Conservation (phyloP, 163 green algal genomes). For the Coccomyxa subellipsoidea region DNA sequence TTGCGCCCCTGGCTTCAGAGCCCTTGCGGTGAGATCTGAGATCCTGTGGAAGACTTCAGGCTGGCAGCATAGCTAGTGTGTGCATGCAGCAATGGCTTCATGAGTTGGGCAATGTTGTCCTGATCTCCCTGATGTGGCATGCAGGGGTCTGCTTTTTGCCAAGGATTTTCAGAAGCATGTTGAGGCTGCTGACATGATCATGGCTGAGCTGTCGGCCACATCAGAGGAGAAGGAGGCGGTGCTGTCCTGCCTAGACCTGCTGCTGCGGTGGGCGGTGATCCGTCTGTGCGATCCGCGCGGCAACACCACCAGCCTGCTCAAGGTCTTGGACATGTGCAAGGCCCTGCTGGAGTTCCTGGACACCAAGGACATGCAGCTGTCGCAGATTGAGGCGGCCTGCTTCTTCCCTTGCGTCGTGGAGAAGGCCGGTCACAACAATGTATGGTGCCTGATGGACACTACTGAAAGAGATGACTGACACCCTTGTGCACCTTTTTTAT, state of each 20-base stretch:
- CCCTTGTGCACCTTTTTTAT: no score
- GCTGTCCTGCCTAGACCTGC: slow-evolving; percentile 63
- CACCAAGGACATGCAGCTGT: slow-evolving; percentile 36
- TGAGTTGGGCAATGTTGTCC: no score
- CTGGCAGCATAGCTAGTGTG: no score
- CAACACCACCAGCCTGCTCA: slow-evolving; percentile 74
- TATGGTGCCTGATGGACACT: no score
- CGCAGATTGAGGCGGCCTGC: slow-evolving; percentile 72
- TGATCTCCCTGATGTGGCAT: no score
- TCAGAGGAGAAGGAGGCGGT: slow-evolving; percentile 42
- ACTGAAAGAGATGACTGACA: no score
- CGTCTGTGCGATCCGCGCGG: slow-evolving; percentile 65
- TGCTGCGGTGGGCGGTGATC: slow-evolving; percentile 73
- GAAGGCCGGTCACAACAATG: slow-evolving; percentile 86
- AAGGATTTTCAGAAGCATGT: slow-evolving; percentile 83
- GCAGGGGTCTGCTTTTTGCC: slow-evolving; percentile 48
- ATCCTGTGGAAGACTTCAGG: no score
- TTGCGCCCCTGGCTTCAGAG: slow-evolving; percentile 51
- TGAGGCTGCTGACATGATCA: slow-evolving; percentile 59
- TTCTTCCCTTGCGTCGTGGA: slow-evolving; percentile 86
- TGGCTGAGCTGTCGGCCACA: slow-evolving; percentile 19
- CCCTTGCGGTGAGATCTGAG: slow-evolving; percentile 24
- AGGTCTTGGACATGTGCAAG: slow-evolving; percentile 62
- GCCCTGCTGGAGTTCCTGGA: slow-evolving; percentile 53
- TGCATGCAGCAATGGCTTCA: no score